Conservation (phyloP, 345 rosid genomes). For the sweet orange (Citrus sinensis) region DNA sequence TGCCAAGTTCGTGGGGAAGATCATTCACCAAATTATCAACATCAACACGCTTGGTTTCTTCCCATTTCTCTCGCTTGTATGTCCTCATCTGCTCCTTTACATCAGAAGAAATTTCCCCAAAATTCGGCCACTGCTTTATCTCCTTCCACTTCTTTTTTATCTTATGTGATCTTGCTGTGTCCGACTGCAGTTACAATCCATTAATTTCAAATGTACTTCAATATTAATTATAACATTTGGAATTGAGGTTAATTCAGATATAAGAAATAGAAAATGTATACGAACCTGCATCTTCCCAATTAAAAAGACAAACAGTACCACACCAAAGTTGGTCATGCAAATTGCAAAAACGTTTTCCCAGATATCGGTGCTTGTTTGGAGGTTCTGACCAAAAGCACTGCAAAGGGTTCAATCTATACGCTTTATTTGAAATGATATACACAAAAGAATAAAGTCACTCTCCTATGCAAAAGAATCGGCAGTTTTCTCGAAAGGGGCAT, state of each 20-base stretch:
- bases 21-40: slow-evolving; percentile 55
- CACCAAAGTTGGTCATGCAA: neutral
- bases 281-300: neutral
- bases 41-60: slow-evolving; percentile 67
- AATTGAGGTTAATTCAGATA: too few species aligned
- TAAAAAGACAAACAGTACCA: neutral
- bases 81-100: neutral
- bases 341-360: slow-evolving; percentile 8
- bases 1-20: slow-evolving; percentile 72
- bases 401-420: neutral
- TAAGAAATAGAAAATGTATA: too few species aligned
- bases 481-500: too few species aligned
- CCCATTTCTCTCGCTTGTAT: slow-evolving; percentile 1
- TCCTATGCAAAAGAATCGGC: too few species aligned
- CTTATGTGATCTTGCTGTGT: neutral
- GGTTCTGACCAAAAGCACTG: slow-evolving; percentile 3
- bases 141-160: neutral
- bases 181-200: too few species aligned
- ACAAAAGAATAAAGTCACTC: too few species aligned
- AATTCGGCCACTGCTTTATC: neutral
- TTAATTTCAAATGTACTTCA: too few species aligned
- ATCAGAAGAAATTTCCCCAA: neutral
- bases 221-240: too few species aligned
- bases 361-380: neutral
- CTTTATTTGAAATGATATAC: too few species aligned